phyloP scores from a whole-genome alignment of 208 protist genomes.

The Plasmodiophora brassicae region DNA sequence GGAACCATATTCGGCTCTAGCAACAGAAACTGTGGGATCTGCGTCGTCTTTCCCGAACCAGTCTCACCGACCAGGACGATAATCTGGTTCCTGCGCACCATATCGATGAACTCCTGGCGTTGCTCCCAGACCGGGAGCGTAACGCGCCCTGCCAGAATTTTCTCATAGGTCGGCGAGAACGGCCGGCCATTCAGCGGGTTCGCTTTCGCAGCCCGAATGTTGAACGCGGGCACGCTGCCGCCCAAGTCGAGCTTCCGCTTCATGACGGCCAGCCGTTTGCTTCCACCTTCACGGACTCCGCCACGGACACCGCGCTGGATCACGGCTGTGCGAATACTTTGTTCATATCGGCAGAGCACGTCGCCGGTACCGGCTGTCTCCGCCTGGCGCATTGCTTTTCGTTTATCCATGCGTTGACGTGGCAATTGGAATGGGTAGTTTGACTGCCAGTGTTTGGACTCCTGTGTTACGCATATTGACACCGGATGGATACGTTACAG shows the following conservation, averaged over 20 bases:
- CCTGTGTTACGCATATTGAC: too few relatives aligned
- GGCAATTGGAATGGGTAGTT: too few relatives aligned
- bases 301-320: too few relatives aligned
- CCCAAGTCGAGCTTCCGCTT: neutral
- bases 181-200: conserved; percentile 16
- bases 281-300: too few relatives aligned
- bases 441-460: too few relatives aligned
- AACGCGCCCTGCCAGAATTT: conserved; percentile 73
- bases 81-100: conserved; percentile 48
- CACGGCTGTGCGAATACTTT: too few relatives aligned
- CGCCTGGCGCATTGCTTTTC: too few relatives aligned
- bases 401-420: too few relatives aligned
- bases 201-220: neutral
- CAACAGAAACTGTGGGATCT: conserved; percentile 62
- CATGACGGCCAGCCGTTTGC: too few relatives aligned
- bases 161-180: conserved; percentile 65
- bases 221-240: neutral
- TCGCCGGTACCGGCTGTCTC: too few relatives aligned
- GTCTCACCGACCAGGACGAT: conserved; percentile 65
- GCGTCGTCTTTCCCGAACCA: conserved; percentile 72
- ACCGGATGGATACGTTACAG: too few relatives aligned
- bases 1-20: conserved; percentile 28
- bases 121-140: conserved; percentile 73
- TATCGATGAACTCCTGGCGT: conserved; percentile 64
- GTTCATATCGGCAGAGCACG: too few relatives aligned